Evolutionary conservation across 2,329 filamentous ascomycete species (phyloP), one percentile per base, ranked within the genome.

Genomic region (Trichophyton schoenleinii): DNA sequence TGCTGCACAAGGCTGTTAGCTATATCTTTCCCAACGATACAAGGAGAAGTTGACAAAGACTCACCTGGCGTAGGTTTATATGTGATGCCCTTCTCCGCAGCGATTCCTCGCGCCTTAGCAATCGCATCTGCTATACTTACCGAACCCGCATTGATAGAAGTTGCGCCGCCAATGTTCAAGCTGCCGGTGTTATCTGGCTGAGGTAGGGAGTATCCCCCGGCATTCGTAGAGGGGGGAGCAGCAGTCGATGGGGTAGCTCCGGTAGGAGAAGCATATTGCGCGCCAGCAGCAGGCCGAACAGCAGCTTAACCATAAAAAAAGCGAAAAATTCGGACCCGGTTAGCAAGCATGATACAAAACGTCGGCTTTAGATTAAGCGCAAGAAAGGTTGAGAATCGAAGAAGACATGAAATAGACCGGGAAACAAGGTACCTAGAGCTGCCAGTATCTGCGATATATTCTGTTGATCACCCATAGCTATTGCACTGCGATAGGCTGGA

Each of bases 51-150:
- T 34, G 18, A 49, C 28, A 31, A 42, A 22, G 31, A 58, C 65
- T 53, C 66, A 70, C 70, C 65, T 67, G 69, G 70, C 48, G 63
- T 59, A 20, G 75, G 75, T 64, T 78, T 78, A 63, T 79, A 79
- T 22, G 73, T 67, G 58, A 90, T 78, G 63, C 88, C 89, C 70
- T 89, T 88, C 71, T 92, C 87, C 34, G 87, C 85, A 46, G 90
- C 89, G 72, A 88, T 89, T 48, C 86, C 87, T 71, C 88, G 88
- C 55, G 89, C 90, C 72, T 91, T 89, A 44, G 90, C 88, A 68
- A 95, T 86, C 57, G 89, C 88, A 72, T 95, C 89, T 62, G 87
- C 83, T 65, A 95, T 86, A 73, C 86, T 92, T 67, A 95, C 86
- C 20, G 87, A 89, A 62, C 90, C 90, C 34, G 88, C 88, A 71